phyloP scores from a whole-genome alignment of 805 yeast genomes.

The Saturnispora zaruensis region DNA sequence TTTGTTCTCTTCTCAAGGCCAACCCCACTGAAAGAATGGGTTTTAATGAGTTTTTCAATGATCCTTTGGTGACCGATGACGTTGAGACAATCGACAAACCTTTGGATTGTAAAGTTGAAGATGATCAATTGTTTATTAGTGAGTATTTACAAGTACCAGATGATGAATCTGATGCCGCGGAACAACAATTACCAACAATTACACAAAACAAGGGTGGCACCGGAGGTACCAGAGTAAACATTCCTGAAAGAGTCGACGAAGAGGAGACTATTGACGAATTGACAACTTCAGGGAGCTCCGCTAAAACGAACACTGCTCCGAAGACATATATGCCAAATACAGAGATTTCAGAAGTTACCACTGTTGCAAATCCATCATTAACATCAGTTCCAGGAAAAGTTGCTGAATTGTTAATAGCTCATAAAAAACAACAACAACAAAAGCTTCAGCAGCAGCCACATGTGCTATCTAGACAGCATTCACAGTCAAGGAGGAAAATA shows the following conservation, averaged over 20 bases:
- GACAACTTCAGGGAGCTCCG: constrained; percentile 1
- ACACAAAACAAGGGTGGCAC: background rate
- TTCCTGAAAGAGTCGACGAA: constrained; percentile 11
- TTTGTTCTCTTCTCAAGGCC: constrained; percentile 67
- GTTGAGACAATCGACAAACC: constrained; percentile 47
- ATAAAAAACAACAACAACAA: constrained; percentile 3
- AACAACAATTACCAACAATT: constrained; percentile 1
- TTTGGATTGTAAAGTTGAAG: constrained; percentile 56
- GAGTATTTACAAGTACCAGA: constrained; percentile 44
- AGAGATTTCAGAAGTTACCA: background rate
- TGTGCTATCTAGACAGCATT: background rate
- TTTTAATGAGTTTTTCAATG: constrained; percentile 77
- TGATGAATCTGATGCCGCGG: background rate
- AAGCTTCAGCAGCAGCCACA: background rate
- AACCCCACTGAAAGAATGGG: constrained; percentile 85
- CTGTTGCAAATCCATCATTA: background rate
- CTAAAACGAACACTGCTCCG: background rate
- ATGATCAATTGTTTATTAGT: constrained; percentile 75
- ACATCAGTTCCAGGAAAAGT: constrained; percentile 3
- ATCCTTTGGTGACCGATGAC: constrained; percentile 51
- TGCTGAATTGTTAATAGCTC: constrained; percentile 11
- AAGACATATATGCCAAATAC: constrained; percentile 3
- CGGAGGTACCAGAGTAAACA: constrained; percentile 5
- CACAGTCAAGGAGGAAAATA: background rate
- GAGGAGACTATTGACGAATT: constrained; percentile 6